Evolutionary conservation across 768 basidiomycete species (phyloP), one percentile per base, ranked within the genome.

Genomic region (Nidularia pulvinata): DNA sequence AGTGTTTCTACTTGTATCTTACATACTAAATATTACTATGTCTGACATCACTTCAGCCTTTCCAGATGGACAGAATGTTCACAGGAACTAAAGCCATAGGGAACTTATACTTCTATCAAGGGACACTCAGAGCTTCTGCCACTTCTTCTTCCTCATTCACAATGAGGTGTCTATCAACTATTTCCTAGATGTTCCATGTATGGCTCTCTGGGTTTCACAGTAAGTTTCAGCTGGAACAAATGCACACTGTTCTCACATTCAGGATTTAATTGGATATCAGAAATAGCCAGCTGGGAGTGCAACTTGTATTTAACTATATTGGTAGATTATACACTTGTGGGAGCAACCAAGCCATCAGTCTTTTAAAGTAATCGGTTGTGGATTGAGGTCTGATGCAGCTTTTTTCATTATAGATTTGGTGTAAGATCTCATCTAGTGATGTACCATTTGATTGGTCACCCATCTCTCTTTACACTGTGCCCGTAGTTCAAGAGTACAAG

Each of bases 31-130:
- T 35, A 7, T 16, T 35, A 16, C 45, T 7, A n/a, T 25, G 4
- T n/a, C 3, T 46, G 1, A 6, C 19, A 6, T 19, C 10, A 19
- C 32, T 46, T n/a, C 33, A 73, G 71, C 68, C 69, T 11, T 30
- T 73, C 6, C 61, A 67, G n/a, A 59, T 65, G 2, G 55, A 49
- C 19, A 46, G 69, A 5, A 58, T 66, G 13, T 61, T 72, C 5
- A 58, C 55, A 2, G 68, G 66, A 25, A 58, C 50, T 10, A 68
- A 63, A 3, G 49, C 64, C 14, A 60, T 63, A 25, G 71, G 65
- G 2, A 47, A 59, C 49, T 68, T 70, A 55, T 72, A 71, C 59
- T 73, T 74, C 59, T 60, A 32, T 14, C 63, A 68, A 56, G 67
- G 67, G 10, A 47, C 45, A 3, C 60, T 70, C 33, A 52, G 59